Evolutionary conservation across 768 basidiomycete species (phyloP).

Genomic region (Macrolepiota fuliginosa): DNA sequence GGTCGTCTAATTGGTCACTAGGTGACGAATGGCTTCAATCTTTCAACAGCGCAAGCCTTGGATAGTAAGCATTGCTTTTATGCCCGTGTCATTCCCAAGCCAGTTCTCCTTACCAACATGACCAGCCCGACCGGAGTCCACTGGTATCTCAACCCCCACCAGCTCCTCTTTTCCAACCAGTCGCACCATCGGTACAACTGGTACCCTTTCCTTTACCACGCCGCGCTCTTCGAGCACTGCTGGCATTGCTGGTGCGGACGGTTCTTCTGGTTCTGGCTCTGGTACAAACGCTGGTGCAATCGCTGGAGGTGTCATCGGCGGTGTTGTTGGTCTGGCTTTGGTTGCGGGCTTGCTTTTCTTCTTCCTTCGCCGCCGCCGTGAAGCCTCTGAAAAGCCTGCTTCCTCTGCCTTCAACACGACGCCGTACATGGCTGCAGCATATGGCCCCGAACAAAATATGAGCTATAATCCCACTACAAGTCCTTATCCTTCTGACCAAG

Average conservation of each 20-base stretch:
- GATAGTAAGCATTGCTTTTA: slow-evolving; percentile 17
- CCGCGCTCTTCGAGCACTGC: neutral
- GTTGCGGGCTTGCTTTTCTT: slow-evolving; percentile 34
- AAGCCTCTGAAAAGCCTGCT: slow-evolving; percentile 10
- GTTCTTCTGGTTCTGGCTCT: neutral
- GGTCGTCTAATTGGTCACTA: slow-evolving; percentile 14
- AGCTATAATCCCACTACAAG: slow-evolving; percentile 18
- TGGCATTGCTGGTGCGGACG: neutral
- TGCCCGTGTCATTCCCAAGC: neutral
- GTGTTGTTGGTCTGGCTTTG: slow-evolving; percentile 43
- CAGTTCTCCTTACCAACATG: neutral
- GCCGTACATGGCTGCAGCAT: slow-evolving; percentile 15
- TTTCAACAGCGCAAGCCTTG: slow-evolving; percentile 26
- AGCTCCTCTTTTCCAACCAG: slow-evolving; percentile 14
- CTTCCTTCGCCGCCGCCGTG: slow-evolving; percentile 23
- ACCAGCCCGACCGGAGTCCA: slow-evolving; percentile 34
- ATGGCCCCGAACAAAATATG: slow-evolving; percentile 16
- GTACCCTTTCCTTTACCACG: neutral
- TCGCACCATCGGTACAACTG: neutral
- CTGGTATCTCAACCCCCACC: slow-evolving; percentile 24
- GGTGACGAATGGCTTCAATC: slow-evolving; percentile 30
- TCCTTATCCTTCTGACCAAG: slow-evolving; percentile 21
- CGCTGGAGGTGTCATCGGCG: slow-evolving; percentile 63
- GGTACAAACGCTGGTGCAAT: slow-evolving; percentile 29
- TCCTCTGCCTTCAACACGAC: slow-evolving; percentile 13